Evolutionary conservation across 495 filamentous ascomycete genomes (phyloP).

Genomic region (Talaromyces stipitatus): DNA sequence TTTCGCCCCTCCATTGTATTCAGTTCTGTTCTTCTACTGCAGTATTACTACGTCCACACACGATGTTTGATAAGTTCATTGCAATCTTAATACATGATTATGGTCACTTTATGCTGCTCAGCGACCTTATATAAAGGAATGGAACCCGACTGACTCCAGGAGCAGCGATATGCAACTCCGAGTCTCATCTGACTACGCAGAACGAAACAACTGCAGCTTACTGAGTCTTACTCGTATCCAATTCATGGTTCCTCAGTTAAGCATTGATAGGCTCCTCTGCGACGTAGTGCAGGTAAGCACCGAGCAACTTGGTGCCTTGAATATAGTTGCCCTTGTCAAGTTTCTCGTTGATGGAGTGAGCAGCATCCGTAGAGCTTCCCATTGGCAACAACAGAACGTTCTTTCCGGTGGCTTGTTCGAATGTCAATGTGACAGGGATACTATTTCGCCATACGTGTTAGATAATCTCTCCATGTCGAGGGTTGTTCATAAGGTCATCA

Average conservation of each 20-base stretch:
- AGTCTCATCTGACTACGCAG: not conserved
- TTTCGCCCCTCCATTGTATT: not conserved
- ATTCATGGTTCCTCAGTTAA: no score
- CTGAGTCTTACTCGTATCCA: no score
- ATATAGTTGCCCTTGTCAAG: slow-evolving; percentile 95
- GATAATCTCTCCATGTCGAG: not conserved
- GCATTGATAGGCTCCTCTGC: slow-evolving; percentile 66
- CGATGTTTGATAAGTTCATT: not conserved
- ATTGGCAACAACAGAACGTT: slow-evolving; percentile 93
- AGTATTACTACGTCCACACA: not conserved
- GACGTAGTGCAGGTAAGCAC: slow-evolving; percentile 94
- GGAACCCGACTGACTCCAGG: not conserved
- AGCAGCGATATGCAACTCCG: not conserved
- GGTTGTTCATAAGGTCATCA: no score
- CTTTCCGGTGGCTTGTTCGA: slow-evolving; percentile 97
- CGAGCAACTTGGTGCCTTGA: slow-evolving; percentile 92
- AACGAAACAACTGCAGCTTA: not conserved
- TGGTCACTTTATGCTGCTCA: not conserved
- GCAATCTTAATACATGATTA: not conserved
- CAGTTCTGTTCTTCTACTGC: no score
- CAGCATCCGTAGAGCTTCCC: slow-evolving; percentile 93
- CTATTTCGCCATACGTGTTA: slow-evolving; percentile 30
- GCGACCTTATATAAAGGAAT: not conserved
- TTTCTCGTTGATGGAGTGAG: slow-evolving; percentile 98
- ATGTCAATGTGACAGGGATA: slow-evolving; percentile 94